These are phyloP conservation scores for Phlegmacium glaucopus DNA, from an alignment of 768 basidiomycete species.

Conservation along the genomic window DNA sequence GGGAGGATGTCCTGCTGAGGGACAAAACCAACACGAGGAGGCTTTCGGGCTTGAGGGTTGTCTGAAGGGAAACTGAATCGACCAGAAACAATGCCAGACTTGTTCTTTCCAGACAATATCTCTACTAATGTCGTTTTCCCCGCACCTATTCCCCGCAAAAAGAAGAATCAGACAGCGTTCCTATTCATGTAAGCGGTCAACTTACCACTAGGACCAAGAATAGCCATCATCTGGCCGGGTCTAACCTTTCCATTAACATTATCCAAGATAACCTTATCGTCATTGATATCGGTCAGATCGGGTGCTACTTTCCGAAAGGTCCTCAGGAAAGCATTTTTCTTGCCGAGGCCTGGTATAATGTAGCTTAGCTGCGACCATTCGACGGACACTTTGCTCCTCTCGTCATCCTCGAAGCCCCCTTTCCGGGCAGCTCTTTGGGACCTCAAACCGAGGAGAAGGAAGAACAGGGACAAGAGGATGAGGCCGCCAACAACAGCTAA, in stretches of 20 bases:
- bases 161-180: conserved; percentile 1
- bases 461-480: conserved; percentile 49
- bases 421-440: conserved; percentile 61
- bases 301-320: conserved; percentile 10
- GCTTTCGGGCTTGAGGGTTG: conserved; percentile 17
- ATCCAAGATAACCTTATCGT: conserved; percentile 69
- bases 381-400: conserved; percentile 48
- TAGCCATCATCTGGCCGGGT: conserved; percentile 86
- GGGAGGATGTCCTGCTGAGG: conserved; percentile 86
- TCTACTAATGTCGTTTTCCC: conserved; percentile 93
- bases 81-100: conserved; percentile 68
- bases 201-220: conserved; percentile 84
- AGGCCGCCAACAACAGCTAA: conserved; percentile 79
- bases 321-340: conserved; percentile 8
- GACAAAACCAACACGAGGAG: conserved; percentile 76
- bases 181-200: not conserved
- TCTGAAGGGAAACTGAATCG: conserved; percentile 51
- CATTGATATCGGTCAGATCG: conserved; percentile 20
- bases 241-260: conserved; percentile 64
- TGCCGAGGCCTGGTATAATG: conserved; percentile 38
- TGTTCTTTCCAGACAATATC: conserved; percentile 80
- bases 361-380: conserved; percentile 72
- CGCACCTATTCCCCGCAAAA: conserved; percentile 45
- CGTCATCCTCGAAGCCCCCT: conserved; percentile 32
- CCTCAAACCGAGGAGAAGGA: conserved; percentile 62